Conservation (phyloP, 2,329 filamentous ascomycete species). For the Exophiala mesophila region DNA sequence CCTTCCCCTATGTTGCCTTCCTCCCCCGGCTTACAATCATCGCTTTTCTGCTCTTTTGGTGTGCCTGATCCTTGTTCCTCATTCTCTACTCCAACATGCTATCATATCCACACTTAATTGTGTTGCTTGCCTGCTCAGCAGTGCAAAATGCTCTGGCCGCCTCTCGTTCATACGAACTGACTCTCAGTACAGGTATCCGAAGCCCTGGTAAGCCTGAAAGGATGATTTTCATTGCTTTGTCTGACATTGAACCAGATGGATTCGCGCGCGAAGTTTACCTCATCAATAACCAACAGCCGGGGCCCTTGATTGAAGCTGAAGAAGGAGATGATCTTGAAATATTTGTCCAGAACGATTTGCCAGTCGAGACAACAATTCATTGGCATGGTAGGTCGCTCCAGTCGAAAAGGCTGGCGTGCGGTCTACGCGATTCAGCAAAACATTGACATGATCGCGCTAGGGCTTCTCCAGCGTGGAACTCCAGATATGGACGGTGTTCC, state of each 20-base stretch:
- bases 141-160: slow-evolving; percentile 6
- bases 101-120: slow-evolving; percentile 8
- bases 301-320: slow-evolving; percentile 66
- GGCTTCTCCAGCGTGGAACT: slow-evolving; percentile 11
- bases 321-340: slow-evolving; percentile 67
- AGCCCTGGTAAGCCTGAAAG: slow-evolving; percentile 7
- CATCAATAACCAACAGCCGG: slow-evolving; percentile 70
- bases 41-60: background rate
- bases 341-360: slow-evolving; percentile 61
- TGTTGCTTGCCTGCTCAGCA: slow-evolving; percentile 5
- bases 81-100: slow-evolving; percentile 2
- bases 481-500: slow-evolving; percentile 12
- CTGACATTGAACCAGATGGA: slow-evolving; percentile 2
- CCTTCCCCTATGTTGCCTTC: slow-evolving; percentile 1
- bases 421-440: slow-evolving; percentile 3
- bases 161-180: slow-evolving; percentile 13
- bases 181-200: slow-evolving; percentile 9
- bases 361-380: slow-evolving; percentile 63
- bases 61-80: slow-evolving; percentile 1
- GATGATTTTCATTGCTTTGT: slow-evolving; percentile 2
- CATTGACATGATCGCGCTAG: slow-evolving; percentile 4
- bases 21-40: slow-evolving; percentile 1
- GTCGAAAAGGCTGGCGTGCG: slow-evolving; percentile 2
- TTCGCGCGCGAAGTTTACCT: slow-evolving; percentile 40
- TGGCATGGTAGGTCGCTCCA: slow-evolving; percentile 55